Evolutionary conservation across 306 rosid genomes (phyloP), one percentile per base, ranked within the genome.

Genomic region (Canavalia ensiformis): DNA sequence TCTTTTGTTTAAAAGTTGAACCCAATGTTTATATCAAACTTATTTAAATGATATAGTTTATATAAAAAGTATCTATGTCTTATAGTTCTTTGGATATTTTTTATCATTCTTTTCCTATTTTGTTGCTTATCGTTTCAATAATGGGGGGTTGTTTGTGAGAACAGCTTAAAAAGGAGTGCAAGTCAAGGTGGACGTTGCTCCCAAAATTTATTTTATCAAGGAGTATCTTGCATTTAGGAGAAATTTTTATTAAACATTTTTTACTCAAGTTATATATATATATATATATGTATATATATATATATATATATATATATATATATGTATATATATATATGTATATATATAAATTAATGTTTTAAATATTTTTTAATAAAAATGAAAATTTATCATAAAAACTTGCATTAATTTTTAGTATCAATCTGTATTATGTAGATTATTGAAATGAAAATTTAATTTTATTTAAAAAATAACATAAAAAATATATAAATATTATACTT

Each of bases 1-100:
- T 11, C 69, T 57, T 75, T 45, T 46, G 59, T 13, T 59, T 75
- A 45, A 59, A 59, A 59, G 30, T 31, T 75, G 10, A 60, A 44
- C 12, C 12, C 7, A 44, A 75, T 56, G 42, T 57, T 57, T 30
- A 10, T 12, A 74, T 31, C 13, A 18, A 55, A 56, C 13, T 41
- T 12, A 31, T 50, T 28, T 28, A 29, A 41, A 41, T n/a, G 8
- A 41, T 2, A 4, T 34, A 18, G 25, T 73, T 56, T 29, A 28
- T 35, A 29, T 18, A 42, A 34, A 62, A 74, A 41, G 59, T 31
- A 47, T 69, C 11, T 2, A 3, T 2, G 58, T 11, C 39, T 12
- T 6, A 5, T 37, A 65, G 6, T 2, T 37, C n/a, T 39, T 50
- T n/a, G 3, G 7, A 3, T 2, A 2, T 73, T 1, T 18, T 71